Percentiles rank a stretch among this genome's conserved stretches.
phyloP scores from a whole-genome alignment of 2,329 filamentous ascomycete species.

The Thelonectria olida region DNA sequence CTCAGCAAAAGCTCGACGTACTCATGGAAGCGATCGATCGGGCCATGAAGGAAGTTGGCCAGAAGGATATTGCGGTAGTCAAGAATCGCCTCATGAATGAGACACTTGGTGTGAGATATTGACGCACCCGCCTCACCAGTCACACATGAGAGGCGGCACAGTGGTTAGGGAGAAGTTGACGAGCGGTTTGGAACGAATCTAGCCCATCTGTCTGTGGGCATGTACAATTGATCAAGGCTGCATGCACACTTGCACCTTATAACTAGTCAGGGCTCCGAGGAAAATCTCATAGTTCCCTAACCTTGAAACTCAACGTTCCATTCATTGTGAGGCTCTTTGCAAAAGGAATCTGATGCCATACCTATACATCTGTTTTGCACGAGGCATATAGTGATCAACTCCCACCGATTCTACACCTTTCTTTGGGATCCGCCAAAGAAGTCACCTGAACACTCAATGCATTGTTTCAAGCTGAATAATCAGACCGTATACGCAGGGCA shows the following conservation, averaged over 20 bases:
- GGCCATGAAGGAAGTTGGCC: slow-evolving; percentile 28
- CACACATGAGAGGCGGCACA: too few relatives aligned
- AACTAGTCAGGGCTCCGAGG: not conserved
- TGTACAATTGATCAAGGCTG: not conserved
- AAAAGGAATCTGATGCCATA: too few relatives aligned
- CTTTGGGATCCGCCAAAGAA: too few relatives aligned
- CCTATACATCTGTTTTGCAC: too few relatives aligned
- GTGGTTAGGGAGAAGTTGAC: too few relatives aligned
- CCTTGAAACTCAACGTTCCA: too few relatives aligned
- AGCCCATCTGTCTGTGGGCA: not conserved
- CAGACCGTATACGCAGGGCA: slow-evolving; percentile 27
- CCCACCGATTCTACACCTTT: too few relatives aligned
- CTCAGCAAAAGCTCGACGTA: slow-evolving; percentile 8
- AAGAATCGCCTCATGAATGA: not conserved
- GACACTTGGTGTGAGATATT: not conserved
- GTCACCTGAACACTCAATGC: too few relatives aligned
- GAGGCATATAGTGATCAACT: too few relatives aligned
- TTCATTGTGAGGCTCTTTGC: too few relatives aligned
- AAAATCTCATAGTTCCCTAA: too few relatives aligned
- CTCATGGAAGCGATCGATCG: slow-evolving; percentile 22
- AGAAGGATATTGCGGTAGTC: slow-evolving; percentile 9
- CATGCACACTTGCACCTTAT: not conserved
- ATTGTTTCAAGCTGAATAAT: not conserved
- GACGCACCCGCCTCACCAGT: not conserved
- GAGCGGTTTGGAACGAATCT: not conserved